Percentiles rank a stretch among this genome's conserved stretches.
Conservation (phyloP, 495 filamentous ascomycete genomes). For the Talaromyces nanjingensis region DNA sequence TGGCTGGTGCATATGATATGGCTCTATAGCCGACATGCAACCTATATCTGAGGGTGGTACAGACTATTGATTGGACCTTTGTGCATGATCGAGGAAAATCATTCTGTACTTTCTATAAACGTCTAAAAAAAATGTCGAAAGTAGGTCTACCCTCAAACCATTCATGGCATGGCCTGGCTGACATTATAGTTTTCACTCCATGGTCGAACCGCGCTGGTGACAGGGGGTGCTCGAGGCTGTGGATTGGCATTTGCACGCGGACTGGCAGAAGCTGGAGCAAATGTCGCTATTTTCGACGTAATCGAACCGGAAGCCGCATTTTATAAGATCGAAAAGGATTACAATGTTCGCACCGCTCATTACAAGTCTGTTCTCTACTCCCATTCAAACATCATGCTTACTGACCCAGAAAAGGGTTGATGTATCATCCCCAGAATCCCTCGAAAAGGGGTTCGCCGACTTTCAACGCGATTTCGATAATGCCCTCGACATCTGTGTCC, state of each 20-base stretch:
- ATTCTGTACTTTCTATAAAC: neutral
- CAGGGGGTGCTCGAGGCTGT: conserved; percentile 76
- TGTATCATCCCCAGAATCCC: conserved; percentile 50
- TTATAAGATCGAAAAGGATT: conserved; percentile 23
- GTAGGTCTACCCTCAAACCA: conserved; percentile 9
- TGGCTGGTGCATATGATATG: neutral
- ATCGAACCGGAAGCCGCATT: conserved; percentile 25
- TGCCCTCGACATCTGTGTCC: conserved; percentile 33
- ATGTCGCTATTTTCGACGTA: conserved; percentile 62
- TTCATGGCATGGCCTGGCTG: conserved; percentile 4
- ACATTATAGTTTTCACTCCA: conserved; percentile 30
- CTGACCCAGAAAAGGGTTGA: conserved; percentile 40
- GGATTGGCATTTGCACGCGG: conserved; percentile 71
- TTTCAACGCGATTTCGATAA: conserved; percentile 35
- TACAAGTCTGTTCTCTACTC: conserved; percentile 46
- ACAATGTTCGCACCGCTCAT: conserved; percentile 27
- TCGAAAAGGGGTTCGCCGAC: conserved; percentile 45
- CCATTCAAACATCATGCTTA: conserved; percentile 48
- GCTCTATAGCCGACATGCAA: neutral
- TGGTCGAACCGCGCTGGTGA: conserved; percentile 69
- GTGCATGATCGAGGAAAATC: neutral
- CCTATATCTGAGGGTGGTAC: neutral
- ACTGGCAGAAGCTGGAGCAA: conserved; percentile 77
- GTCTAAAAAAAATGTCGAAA: conserved; percentile 15
- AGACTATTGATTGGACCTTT: neutral